These are phyloP conservation scores for Ormosia emarginata DNA, from an alignment of 306 rosid species.

Conservation along the genomic window DNA sequence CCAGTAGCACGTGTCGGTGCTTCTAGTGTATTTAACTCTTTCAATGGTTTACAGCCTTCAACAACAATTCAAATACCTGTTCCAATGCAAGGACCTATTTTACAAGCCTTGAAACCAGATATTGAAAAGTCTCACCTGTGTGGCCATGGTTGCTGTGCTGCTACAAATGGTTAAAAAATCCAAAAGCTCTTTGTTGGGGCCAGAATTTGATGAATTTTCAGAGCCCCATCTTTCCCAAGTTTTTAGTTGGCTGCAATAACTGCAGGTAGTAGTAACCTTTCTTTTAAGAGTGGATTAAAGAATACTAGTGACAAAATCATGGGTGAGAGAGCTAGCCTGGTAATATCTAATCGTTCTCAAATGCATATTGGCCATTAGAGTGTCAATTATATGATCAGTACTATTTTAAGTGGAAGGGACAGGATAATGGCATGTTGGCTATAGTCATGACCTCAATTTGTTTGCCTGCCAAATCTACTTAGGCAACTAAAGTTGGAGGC, in stretches of 20 bases:
- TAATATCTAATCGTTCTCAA: constrained; percentile 41
- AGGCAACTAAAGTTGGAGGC: background rate
- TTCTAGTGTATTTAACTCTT: constrained; percentile 56
- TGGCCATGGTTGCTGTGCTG: constrained; percentile 64
- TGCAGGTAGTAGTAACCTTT: constrained; percentile 79
- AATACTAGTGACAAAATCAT: constrained; percentile 62
- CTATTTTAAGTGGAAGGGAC: constrained; percentile 18
- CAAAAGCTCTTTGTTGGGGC: constrained; percentile 64
- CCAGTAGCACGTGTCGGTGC: no score
- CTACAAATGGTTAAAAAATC: constrained; percentile 26
- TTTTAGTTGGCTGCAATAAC: constrained; percentile 91
- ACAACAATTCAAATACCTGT: constrained; percentile 42
- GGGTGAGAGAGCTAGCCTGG: constrained; percentile 56
- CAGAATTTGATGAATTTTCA: constrained; percentile 73
- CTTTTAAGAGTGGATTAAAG: constrained; percentile 93
- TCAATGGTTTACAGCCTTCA: constrained; percentile 41
- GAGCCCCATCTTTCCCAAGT: constrained; percentile 76
- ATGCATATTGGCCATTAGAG: constrained; percentile 43
- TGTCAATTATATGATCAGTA: constrained; percentile 11
- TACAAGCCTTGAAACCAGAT: constrained; percentile 56
- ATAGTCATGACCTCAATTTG: background rate
- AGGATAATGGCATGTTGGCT: constrained; percentile 17
- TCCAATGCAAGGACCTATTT: constrained; percentile 62
- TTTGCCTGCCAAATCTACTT: background rate
- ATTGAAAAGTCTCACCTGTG: constrained; percentile 59